Conservation (phyloP, 495 filamentous ascomycete species). For the Penicillium paxilli region DNA sequence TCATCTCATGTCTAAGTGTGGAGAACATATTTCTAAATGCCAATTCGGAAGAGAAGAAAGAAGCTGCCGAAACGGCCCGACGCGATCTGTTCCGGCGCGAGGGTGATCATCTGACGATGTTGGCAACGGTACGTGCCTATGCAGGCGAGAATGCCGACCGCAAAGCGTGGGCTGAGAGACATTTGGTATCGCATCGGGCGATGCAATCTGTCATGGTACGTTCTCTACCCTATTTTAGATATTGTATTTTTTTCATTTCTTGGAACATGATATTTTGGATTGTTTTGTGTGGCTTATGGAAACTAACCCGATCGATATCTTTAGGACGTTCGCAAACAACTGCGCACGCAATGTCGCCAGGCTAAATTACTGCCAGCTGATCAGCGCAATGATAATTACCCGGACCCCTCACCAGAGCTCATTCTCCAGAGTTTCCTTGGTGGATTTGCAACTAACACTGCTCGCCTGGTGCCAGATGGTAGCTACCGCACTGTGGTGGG, state of each 20-base stretch:
- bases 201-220: constrained; percentile 76
- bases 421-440: constrained; percentile 80
- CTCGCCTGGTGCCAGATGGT: constrained; percentile 76
- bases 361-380: constrained; percentile 38
- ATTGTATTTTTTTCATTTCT: neutral
- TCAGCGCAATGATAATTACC: constrained; percentile 6
- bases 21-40: constrained; percentile 86
- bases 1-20: constrained; percentile 83
- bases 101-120: constrained; percentile 86
- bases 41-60: constrained; percentile 76
- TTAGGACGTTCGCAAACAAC: constrained; percentile 84
- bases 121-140: constrained; percentile 81
- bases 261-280: too few species aligned
- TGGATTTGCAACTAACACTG: constrained; percentile 82
- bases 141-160: constrained; percentile 72
- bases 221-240: constrained; percentile 28
- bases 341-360: constrained; percentile 62
- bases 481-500: constrained; percentile 83
- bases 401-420: constrained; percentile 36
- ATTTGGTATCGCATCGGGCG: constrained; percentile 76
- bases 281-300: too few species aligned
- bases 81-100: constrained; percentile 75
- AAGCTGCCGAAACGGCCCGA: constrained; percentile 70
- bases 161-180: constrained; percentile 72
- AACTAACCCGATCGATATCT: constrained; percentile 7